These are phyloP conservation scores for Talaromyces sp. DNA, from an alignment of 2,329 filamentous ascomycete species.

Conservation along the genomic window DNA sequence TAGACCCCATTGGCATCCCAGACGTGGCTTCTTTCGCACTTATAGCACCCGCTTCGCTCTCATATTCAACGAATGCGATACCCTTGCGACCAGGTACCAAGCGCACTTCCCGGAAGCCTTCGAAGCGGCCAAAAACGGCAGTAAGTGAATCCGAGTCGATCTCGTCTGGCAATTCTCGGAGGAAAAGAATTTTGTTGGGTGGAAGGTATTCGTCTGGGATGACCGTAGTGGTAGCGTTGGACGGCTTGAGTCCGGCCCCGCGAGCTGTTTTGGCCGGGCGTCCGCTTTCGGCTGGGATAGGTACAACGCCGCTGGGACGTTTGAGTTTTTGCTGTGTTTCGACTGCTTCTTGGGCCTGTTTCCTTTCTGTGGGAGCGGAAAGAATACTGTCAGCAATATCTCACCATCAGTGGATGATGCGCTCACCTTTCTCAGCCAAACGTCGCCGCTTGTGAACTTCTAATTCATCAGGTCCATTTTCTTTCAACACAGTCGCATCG, in stretches of 20 bases:
- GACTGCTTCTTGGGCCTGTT: slow-evolving; percentile 75
- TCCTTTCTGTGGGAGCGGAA: slow-evolving; percentile 51
- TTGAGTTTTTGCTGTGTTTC: slow-evolving; percentile 75
- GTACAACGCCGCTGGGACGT: slow-evolving; percentile 48
- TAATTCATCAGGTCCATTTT: slow-evolving; percentile 72
- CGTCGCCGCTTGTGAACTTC: slow-evolving; percentile 81
- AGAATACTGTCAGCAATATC: slow-evolving; percentile 11
- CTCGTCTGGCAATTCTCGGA: slow-evolving; percentile 86
- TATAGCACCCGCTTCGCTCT: slow-evolving; percentile 82
- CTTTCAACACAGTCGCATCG: slow-evolving; percentile 75
- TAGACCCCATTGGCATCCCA: slow-evolving; percentile 72
- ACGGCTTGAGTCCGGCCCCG: slow-evolving; percentile 71
- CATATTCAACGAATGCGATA: slow-evolving; percentile 96
- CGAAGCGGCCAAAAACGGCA: slow-evolving; percentile 78
- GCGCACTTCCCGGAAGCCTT: slow-evolving; percentile 90
- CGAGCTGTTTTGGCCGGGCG: slow-evolving; percentile 67
- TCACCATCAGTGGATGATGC: neutral
- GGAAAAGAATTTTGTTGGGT: slow-evolving; percentile 93
- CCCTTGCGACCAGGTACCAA: slow-evolving; percentile 79
- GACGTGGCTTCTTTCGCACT: slow-evolving; percentile 89
- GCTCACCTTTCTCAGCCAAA: slow-evolving; percentile 78
- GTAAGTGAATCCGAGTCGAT: slow-evolving; percentile 76
- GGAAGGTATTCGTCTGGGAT: slow-evolving; percentile 97
- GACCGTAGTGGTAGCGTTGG: slow-evolving; percentile 61
- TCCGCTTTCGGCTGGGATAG: slow-evolving; percentile 35